These are phyloP conservation scores for Pseudogymnoascus sp. DNA, from an alignment of 2,329 filamentous ascomycete genomes.

Conservation along the genomic window DNA sequence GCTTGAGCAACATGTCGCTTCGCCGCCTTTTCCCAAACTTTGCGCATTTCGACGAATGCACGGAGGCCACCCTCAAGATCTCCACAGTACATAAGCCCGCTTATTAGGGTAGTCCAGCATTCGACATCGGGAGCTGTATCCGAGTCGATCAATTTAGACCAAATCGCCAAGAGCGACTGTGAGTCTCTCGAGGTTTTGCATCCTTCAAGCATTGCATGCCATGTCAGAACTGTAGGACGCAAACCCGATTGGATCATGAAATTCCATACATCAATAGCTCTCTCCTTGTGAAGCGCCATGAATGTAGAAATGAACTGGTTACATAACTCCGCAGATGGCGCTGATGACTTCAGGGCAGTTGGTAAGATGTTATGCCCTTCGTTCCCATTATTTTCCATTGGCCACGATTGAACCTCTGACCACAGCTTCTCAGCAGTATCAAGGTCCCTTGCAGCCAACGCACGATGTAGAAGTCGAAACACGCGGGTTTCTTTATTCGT, in stretches of 20 bases:
- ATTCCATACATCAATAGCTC: constrained; percentile 50
- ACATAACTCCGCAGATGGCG: constrained; percentile 29
- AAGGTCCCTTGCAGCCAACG: constrained; percentile 20
- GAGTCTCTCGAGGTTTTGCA: constrained; percentile 54
- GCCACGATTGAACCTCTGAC: constrained; percentile 21
- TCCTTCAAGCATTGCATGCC: constrained; percentile 66
- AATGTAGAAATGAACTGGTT: constrained; percentile 41
- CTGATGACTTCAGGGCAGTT: constrained; percentile 9
- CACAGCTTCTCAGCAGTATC: constrained; percentile 21
- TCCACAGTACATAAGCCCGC: constrained; percentile 53
- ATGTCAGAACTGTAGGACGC: constrained; percentile 56
- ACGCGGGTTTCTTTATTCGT: constrained; percentile 8
- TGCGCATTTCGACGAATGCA: constrained; percentile 60
- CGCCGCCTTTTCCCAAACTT: constrained; percentile 41
- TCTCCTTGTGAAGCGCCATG: constrained; percentile 35
- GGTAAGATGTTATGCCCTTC: background rate
- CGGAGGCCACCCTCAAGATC: constrained; percentile 49
- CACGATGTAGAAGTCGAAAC: constrained; percentile 17
- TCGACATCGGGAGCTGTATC: constrained; percentile 53
- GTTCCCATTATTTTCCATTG: constrained; percentile 12
- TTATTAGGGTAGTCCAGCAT: constrained; percentile 66
- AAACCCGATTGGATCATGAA: constrained; percentile 47
- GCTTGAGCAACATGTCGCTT: constrained; percentile 19
- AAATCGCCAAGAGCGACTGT: constrained; percentile 57
- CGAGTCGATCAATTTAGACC: constrained; percentile 53